Evolutionary conservation across 306 rosid genomes (phyloP).

Genomic region (Cajanus cajan): DNA sequence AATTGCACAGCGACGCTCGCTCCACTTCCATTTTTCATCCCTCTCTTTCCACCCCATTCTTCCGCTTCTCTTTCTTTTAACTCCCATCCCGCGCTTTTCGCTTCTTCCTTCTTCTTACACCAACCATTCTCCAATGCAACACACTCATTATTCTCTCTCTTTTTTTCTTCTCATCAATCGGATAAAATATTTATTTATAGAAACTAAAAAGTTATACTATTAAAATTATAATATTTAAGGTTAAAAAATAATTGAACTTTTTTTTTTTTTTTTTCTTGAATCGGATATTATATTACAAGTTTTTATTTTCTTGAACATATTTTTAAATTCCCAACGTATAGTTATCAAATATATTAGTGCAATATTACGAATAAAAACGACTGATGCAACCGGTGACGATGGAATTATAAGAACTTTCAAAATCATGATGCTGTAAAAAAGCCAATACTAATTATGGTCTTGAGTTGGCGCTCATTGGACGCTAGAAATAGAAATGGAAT

Average conservation of each 20-base stretch:
- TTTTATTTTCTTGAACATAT: background rate
- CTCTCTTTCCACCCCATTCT: background rate
- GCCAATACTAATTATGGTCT: background rate
- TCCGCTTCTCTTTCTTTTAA: background rate
- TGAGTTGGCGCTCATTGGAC: background rate
- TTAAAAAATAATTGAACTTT: too few relatives aligned
- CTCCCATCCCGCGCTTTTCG: constrained; percentile 27
- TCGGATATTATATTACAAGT: too few relatives aligned
- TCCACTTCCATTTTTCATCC: constrained; percentile 63
- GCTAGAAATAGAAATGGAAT: background rate
- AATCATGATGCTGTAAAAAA: background rate
- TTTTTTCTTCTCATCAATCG: too few relatives aligned
- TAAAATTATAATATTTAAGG: too few relatives aligned
- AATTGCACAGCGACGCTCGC: constrained; percentile 82
- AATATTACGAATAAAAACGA: background rate
- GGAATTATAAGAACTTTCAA: background rate
- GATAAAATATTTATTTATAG: too few relatives aligned
- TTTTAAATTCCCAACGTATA: background rate
- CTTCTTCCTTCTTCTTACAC: background rate
- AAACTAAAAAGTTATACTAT: too few relatives aligned
- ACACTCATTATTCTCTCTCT: too few relatives aligned
- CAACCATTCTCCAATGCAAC: too few relatives aligned
- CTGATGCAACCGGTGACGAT: background rate
- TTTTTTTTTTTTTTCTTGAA: too few relatives aligned
- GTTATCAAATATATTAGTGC: background rate